These are phyloP conservation scores for Iberis amara DNA, from an alignment of 441 rosid species.

Conservation along the genomic window DNA sequence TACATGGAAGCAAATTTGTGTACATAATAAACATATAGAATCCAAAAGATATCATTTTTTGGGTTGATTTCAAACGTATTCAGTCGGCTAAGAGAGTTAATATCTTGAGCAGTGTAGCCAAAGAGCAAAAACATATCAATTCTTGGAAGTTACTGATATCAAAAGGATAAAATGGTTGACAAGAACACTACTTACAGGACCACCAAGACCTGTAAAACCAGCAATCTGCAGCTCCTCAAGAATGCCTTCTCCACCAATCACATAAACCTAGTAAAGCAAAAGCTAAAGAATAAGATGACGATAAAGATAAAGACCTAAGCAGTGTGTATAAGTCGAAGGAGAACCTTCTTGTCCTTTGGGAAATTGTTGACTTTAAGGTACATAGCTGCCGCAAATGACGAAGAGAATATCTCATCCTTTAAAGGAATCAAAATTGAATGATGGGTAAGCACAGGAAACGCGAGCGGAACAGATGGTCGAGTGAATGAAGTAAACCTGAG, in stretches of 20 bases:
- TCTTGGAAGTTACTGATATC: neutral
- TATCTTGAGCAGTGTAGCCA: neutral
- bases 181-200: conserved; percentile 42
- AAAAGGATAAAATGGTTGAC: neutral
- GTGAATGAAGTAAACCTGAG: conserved; percentile 41
- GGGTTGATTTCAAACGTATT: neutral
- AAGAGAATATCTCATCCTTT: conserved; percentile 88
- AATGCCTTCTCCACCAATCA: conserved; percentile 61
- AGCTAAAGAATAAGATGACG: neutral
- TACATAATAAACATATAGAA: conserved; percentile 9
- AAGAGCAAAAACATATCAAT: neutral
- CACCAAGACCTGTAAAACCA: conserved; percentile 65
- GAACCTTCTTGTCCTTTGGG: conserved; percentile 68
- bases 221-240: conserved; percentile 52
- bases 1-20: conserved; percentile 32
- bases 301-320: neutral
- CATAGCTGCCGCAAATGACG: conserved; percentile 92
- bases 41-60: neutral
- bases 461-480: neutral
- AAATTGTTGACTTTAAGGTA: conserved; percentile 70
- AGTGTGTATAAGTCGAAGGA: neutral
- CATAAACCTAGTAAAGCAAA: conserved; percentile 47
- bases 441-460: neutral
- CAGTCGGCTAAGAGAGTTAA: neutral
- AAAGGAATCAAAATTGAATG: neutral